Percentiles rank a stretch among this genome's conserved stretches.
Conservation (phyloP, 1,284 basidiomycete species). For the Naganishia cerealis region DNA sequence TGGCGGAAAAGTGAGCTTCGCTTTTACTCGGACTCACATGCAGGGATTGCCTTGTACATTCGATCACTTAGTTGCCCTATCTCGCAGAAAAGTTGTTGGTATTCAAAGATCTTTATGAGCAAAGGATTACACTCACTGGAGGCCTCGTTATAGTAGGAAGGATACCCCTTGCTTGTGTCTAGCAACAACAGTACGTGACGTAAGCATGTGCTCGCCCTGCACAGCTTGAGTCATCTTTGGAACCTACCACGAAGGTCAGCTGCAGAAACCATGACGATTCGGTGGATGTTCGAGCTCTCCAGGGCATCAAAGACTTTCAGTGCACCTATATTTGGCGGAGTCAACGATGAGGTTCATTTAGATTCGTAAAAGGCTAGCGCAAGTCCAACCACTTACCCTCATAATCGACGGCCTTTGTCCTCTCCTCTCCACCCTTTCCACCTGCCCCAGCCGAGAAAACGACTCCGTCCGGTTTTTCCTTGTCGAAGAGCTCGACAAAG, state of each 20-base stretch:
- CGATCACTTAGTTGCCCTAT: conserved; percentile 55
- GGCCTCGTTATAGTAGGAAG: conserved; percentile 59
- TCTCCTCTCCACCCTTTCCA: conserved; percentile 64
- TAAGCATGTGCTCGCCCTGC: neutral
- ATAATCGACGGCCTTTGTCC: conserved; percentile 69
- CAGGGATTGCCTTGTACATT: conserved; percentile 53
- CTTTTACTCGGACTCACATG: conserved; percentile 40
- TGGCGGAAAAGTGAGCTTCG: neutral
- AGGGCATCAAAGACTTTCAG: conserved; percentile 72
- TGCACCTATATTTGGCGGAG: conserved; percentile 57
- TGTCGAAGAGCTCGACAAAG: conserved; percentile 60
- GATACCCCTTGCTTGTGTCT: conserved; percentile 51
- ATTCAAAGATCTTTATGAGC: neutral
- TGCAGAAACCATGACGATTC: conserved; percentile 65
- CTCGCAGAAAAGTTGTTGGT: conserved; percentile 33
- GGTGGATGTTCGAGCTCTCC: conserved; percentile 57
- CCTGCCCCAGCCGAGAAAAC: conserved; percentile 71
- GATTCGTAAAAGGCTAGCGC: neutral
- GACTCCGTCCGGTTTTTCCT: conserved; percentile 59
- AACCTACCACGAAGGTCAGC: conserved; percentile 62
- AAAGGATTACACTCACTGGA: conserved; percentile 43
- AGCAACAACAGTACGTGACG: conserved; percentile 34
- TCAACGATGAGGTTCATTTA: neutral
- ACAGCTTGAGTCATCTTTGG: neutral
- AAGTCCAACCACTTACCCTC: conserved; percentile 43